Percentiles rank a stretch among this genome's conserved stretches.
Evolutionary conservation across 2,329 filamentous ascomycete genomes (phyloP).

Genomic region (Herpotrichia juniperi): DNA sequence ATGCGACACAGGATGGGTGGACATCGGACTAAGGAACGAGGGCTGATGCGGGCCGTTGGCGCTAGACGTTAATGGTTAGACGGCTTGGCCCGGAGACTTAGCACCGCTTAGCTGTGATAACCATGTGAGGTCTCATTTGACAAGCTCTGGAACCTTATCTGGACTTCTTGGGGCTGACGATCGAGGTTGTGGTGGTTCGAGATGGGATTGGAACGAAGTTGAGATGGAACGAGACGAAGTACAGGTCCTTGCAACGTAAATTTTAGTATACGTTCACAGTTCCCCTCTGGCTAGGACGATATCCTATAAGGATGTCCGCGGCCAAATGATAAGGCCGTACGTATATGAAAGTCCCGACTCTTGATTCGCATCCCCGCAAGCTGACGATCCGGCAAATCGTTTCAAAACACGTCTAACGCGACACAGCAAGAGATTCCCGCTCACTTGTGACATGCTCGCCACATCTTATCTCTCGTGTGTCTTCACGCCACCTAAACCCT

Average conservation of each 20-base stretch:
- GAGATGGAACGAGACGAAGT: too few species aligned
- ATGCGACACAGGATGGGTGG: background rate
- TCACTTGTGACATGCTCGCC: background rate
- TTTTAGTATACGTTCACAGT: too few species aligned
- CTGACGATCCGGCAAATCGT: background rate
- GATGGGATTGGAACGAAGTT: background rate
- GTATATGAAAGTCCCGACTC: background rate
- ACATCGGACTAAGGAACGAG: background rate
- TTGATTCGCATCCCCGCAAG: background rate
- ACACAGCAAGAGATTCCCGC: background rate
- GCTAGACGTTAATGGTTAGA: background rate
- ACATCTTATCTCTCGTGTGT: background rate
- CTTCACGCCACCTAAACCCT: background rate
- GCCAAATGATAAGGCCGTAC: too few species aligned
- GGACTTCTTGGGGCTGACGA: background rate
- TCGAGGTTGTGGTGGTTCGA: background rate
- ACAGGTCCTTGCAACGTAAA: too few species aligned
- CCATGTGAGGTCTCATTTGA: slow-evolving; percentile 17
- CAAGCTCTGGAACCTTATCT: slow-evolving; percentile 1
- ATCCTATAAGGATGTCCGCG: too few species aligned
- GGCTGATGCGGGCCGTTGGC: background rate
- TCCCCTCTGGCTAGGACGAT: too few species aligned
- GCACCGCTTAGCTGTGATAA: slow-evolving; percentile 17
- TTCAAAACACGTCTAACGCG: background rate
- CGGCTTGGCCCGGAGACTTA: background rate